Percentiles rank a stretch among this genome's conserved stretches.
phyloP scores from a whole-genome alignment of 2,329 filamentous ascomycete genomes.

The Hirsutella minnesotensis region DNA sequence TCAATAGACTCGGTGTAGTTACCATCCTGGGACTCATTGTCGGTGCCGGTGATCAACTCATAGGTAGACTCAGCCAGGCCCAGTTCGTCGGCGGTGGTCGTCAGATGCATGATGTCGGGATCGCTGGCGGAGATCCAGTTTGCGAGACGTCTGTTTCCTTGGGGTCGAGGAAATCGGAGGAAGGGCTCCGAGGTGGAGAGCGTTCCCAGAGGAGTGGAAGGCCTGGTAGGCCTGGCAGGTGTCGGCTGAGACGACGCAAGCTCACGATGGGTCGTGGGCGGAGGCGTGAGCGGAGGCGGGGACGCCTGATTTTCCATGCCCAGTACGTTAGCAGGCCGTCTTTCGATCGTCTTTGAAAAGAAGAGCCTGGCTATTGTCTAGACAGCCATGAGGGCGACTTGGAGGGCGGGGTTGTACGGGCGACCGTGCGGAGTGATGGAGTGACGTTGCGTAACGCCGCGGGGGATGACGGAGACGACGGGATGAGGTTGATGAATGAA shows the following conservation, averaged over 20 bases:
- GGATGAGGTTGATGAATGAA: no score
- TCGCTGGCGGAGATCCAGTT: conserved; percentile 48
- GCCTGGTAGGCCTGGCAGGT: neutral
- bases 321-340: conserved; percentile 19
- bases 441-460: neutral
- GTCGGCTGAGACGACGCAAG: conserved; percentile 12
- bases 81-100: conserved; percentile 31
- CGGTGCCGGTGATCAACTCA: conserved; percentile 41
- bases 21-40: conserved; percentile 41
- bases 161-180: conserved; percentile 44
- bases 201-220: conserved; percentile 7
- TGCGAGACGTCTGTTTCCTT: conserved; percentile 42
- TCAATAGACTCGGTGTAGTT: conserved; percentile 33
- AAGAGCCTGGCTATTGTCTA: conserved; percentile 9
- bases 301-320: conserved; percentile 40
- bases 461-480: no score
- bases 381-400: conserved; percentile 1
- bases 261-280: conserved; percentile 8
- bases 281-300: conserved; percentile 15
- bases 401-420: neutral
- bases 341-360: conserved; percentile 9
- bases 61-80: conserved; percentile 44
- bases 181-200: conserved; percentile 33
- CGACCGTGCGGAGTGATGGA: neutral
- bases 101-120: conserved; percentile 42